Percentiles rank a stretch among this genome's conserved stretches.
These are phyloP conservation scores for Kluyveromyces nonfermentans DNA, from an alignment of 805 yeast genomes.

Conservation along the genomic window DNA sequence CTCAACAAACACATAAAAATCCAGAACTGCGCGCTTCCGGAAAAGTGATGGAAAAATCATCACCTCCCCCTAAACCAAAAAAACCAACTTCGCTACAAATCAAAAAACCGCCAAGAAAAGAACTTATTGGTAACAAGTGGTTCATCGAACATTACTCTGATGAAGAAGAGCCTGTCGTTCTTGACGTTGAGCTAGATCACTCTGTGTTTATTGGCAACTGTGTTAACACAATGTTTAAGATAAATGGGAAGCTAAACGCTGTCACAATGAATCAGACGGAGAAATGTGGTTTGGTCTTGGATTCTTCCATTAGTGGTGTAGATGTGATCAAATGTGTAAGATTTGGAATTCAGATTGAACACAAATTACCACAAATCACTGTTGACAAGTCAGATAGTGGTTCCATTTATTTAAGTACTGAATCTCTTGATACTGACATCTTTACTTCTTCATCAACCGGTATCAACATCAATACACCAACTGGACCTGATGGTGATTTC, in stretches of 20 bases:
- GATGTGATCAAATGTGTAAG: conserved; percentile 75
- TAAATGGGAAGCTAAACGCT: conserved; percentile 88
- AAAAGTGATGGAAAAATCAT: conserved; percentile 34
- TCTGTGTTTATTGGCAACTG: conserved; percentile 85
- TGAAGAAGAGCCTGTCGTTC: conserved; percentile 41
- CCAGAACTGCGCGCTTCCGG: conserved; percentile 63
- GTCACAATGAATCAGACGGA: conserved; percentile 66
- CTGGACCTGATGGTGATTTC: conserved; percentile 58
- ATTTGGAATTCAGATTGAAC: conserved; percentile 79
- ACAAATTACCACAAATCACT: conserved; percentile 72
- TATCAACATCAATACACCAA: conserved; percentile 76
- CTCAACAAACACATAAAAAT: conserved; percentile 90
- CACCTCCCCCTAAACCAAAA: conserved; percentile 68
- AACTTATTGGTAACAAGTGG: conserved; percentile 85
- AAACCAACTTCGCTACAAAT: conserved; percentile 57
- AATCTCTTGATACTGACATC: conserved; percentile 64
- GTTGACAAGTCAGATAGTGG: conserved; percentile 88
- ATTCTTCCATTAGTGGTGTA: conserved; percentile 75
- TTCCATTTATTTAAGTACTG: conserved; percentile 63
- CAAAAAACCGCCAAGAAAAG: conserved; percentile 52
- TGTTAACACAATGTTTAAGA: conserved; percentile 59
- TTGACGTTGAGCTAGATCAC: conserved; percentile 79
- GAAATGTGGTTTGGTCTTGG: conserved; percentile 70
- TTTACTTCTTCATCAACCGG: conserved; percentile 81
- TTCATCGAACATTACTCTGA: conserved; percentile 68